Evolutionary conservation across 2,329 filamentous ascomycete genomes (phyloP), one percentile per base, ranked within the genome.

Genomic region (Mariannaea sp.): DNA sequence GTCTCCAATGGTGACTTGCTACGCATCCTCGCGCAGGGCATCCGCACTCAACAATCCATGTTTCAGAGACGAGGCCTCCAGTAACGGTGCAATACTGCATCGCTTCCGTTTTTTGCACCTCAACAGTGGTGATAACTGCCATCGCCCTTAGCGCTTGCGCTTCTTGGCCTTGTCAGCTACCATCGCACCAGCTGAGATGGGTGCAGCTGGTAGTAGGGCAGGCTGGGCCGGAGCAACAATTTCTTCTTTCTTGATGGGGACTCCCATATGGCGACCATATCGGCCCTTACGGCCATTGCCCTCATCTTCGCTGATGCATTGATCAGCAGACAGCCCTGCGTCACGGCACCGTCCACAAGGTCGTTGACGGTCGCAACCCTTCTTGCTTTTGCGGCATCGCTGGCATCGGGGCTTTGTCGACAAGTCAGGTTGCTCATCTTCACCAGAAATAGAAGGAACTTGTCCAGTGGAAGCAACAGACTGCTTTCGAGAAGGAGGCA

Each of bases 321-420:
- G 90, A 63, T 97, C 94, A 55, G 91, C 86, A 52, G 89, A 89
- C 65, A 99, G 90, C 16, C 94, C 94, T 36, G 94, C 94, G 75
- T 99, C 94, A 71, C 92, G 91, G 84, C 94, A 99, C 59, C 94
- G 86, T 50, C 92, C 90, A 69, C 94, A 99, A 22, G 94, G 94
- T 32, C 94, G 87, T 75, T 97, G 94, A 53, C 94, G 88, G 76
- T 99, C 94, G 70, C 94, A 99, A 10, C 94, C 94, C 77, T 99
- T 99, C 81, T 99, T 99, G 77, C 93, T 97, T 84, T 99, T 99
- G 67, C 94, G 89, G 80, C 94, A 99, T 53, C 94, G 89, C 73
- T 99, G 94, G 79, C 94, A 99, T 58, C 94, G 92, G 51, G 94
- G 94, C 76, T 97, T 97, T 61, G 89, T 92, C 0, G 93, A 97